These are phyloP conservation scores for Tinospora cordifolia DNA, from an alignment of 164 flowering plant species.

Conservation along the genomic window DNA sequence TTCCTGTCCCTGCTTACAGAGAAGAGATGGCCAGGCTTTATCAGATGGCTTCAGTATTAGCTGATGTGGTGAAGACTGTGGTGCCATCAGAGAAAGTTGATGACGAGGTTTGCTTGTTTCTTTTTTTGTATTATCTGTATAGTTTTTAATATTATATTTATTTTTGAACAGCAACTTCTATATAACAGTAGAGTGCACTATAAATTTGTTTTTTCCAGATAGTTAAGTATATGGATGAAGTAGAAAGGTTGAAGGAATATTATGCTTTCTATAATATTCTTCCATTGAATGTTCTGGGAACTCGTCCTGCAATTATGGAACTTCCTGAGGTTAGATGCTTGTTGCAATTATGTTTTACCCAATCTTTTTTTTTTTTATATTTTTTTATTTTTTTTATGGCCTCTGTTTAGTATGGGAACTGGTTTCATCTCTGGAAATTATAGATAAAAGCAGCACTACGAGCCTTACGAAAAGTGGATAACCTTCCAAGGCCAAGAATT, in stretches of 20 bases:
- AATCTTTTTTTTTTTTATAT: neutral
- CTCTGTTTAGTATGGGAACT: neutral
- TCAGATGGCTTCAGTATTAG: conserved; percentile 79
- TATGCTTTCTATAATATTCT: conserved; percentile 78
- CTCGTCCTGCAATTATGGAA: conserved; percentile 77
- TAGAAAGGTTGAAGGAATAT: conserved; percentile 56
- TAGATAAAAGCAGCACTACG: conserved; percentile 81
- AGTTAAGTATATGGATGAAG: conserved; percentile 54
- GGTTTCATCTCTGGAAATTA: neutral
- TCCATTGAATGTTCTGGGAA: conserved; percentile 68
- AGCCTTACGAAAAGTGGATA: conserved; percentile 58
- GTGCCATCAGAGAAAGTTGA: conserved; percentile 53
- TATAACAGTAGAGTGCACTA: neutral
- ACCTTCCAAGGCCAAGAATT: conserved; percentile 50
- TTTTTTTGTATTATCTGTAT: neutral
- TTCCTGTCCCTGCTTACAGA: conserved; percentile 28
- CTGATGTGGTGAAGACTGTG: conserved; percentile 73
- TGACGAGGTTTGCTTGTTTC: conserved; percentile 43
- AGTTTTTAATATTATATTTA: neutral
- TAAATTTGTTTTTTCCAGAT: conserved; percentile 40
- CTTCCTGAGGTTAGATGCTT: conserved; percentile 72
- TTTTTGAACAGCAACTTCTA: conserved; percentile 7
- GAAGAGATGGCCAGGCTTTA: conserved; percentile 90
- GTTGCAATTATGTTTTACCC: neutral
- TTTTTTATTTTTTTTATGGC: no score